These are phyloP conservation scores for Papiliotrema laurentii DNA, from an alignment of 1,284 basidiomycete genomes.

Conservation along the genomic window DNA sequence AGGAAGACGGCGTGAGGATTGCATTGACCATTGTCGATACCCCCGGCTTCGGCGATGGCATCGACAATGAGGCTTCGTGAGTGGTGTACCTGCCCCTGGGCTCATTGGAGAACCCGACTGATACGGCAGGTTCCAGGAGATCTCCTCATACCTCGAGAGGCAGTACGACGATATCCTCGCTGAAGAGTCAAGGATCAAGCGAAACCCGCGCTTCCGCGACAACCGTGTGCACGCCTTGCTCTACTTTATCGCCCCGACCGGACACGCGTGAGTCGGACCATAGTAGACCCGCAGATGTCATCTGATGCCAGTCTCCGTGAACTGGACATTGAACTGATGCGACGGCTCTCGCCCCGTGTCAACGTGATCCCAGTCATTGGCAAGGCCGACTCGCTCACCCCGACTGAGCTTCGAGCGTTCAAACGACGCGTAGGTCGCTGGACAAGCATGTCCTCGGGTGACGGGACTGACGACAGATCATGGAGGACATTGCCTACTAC, in stretches of 20 bases:
- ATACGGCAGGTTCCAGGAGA: conserved; percentile 78
- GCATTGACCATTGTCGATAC: conserved; percentile 98
- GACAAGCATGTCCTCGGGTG: neutral
- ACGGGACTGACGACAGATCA: conserved; percentile 59
- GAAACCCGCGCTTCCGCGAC: conserved; percentile 98
- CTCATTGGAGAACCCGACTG: neutral
- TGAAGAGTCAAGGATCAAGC: conserved; percentile 98
- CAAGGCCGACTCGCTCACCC: conserved; percentile 93
- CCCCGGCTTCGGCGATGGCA: conserved; percentile 97
- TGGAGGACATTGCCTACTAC: conserved; percentile 99
- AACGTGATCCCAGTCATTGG: conserved; percentile 99
- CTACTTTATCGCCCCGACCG: conserved; percentile 96
- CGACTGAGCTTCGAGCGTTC: conserved; percentile 84
- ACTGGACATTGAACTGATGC: conserved; percentile 99
- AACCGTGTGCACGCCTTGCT: conserved; percentile 93
- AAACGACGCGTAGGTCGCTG: conserved; percentile 68
- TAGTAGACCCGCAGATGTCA: neutral
- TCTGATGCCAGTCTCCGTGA: conserved; percentile 68
- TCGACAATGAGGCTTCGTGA: conserved; percentile 97
- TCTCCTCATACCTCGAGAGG: conserved; percentile 92
- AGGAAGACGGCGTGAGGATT: conserved; percentile 97
- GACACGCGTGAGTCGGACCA: conserved; percentile 60
- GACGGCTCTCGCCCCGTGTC: conserved; percentile 89
- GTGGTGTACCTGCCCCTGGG: conserved; percentile 42
- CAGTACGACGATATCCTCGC: conserved; percentile 99